Base-by-base conservation (phyloP, 139 green algal genomes). In the Chlamydomonas eustigma region DNA sequence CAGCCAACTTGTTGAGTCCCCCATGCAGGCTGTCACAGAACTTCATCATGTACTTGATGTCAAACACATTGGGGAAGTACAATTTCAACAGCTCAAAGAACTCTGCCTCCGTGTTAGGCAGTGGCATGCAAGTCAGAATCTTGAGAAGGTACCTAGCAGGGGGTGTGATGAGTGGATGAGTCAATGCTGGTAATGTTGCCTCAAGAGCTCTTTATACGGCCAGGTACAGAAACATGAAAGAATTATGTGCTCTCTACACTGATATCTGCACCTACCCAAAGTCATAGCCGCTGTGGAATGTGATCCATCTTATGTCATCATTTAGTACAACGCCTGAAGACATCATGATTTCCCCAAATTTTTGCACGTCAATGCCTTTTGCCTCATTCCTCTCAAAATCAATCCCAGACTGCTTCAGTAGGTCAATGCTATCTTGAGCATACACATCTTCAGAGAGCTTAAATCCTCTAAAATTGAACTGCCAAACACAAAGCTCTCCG, bases 391-490 rank as follows among this genome's bases (percentile, higher is more conserved):
- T 79, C 2, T 92, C 86, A 82, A 99, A 99, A 79, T 99, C 93
- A 74, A 99, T 99, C 71, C 96, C 96, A 5, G 85, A 94, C 72
- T 96, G 77, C 79, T 92, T 96, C 33, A 99, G 85, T 44, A 99
- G 84, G 85, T 99, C 95, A 37, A 99, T 99, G 50, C 86, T 95
- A 81, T 99, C 95, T 31, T 94, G 88, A 0, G 94, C 96, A 70
- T 97, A 99, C 77, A 99, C 93, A 81, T 99, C 96, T 18, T 98
- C 93, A 0, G 76, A 77, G 1, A 98, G 76, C 50, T 83, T 81
- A 76, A 99, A 99, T 83, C 98, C 83, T 84, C 84, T 89, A 85
- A 99, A 99, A 81, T 99, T 99, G 83, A 99, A 99, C 80, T 99
- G 96, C 96, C 96, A 99, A 2, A 98, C 91, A 74, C 90, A 95